A percentile compares a stretch with the other conserved stretches of the same genome.
These are phyloP conservation scores for Chamaecyparis obtusa DNA, from an alignment of 75 land plant species.

Conservation along the genomic window DNA sequence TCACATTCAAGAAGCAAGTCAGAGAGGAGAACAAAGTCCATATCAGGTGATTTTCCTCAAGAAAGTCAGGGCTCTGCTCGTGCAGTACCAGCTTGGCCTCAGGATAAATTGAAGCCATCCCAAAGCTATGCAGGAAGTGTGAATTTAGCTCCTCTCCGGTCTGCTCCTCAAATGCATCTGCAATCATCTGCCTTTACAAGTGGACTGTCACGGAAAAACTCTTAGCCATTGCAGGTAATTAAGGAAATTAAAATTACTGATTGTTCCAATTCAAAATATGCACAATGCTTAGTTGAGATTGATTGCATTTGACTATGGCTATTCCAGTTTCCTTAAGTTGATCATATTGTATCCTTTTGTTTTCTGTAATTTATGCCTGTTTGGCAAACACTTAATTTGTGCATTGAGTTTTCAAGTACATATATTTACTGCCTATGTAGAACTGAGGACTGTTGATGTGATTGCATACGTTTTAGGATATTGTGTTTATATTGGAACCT, in stretches of 20 bases:
- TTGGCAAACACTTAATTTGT: neutral
- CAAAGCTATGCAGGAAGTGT: constrained; percentile 6
- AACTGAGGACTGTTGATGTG: neutral
- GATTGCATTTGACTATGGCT: neutral
- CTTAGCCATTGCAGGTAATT: neutral
- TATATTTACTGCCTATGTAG: neutral
- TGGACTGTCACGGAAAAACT: constrained; percentile 2
- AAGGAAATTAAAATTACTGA: neutral
- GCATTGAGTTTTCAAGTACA: neutral
- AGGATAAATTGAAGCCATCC: neutral
- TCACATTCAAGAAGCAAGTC: neutral
- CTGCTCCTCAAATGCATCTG: constrained; percentile 1
- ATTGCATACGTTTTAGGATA: neutral
- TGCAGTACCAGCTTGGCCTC: constrained; percentile 10
- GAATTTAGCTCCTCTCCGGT: constrained; percentile 4
- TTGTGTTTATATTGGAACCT: neutral
- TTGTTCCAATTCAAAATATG: neutral
- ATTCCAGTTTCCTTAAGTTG: neutral
- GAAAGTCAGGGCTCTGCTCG: constrained; percentile 15
- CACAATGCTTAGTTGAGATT: neutral
- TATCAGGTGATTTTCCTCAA: constrained; percentile 12
- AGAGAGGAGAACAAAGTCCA: constrained; percentile 13
- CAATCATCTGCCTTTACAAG: constrained; percentile 9
- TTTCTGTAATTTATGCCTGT: neutral
- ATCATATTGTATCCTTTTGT: neutral